These are phyloP conservation scores for Colletotrichum abscissum DNA, from an alignment of 2,329 filamentous ascomycete genomes.

Conservation along the genomic window DNA sequence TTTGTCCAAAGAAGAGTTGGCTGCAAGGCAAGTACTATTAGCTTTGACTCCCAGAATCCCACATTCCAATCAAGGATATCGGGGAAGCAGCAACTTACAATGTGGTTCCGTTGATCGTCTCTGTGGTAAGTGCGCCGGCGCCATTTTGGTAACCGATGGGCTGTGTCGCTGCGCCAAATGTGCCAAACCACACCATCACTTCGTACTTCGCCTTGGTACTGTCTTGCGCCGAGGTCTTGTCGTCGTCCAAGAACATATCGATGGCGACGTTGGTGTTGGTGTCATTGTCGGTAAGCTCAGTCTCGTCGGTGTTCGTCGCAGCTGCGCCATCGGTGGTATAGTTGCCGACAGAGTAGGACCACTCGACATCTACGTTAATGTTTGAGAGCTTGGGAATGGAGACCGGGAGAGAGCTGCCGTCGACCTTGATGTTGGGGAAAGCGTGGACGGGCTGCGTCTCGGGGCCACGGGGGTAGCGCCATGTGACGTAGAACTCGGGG, in stretches of 20 bases:
- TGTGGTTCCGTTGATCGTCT: constrained; percentile 51
- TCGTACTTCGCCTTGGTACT: constrained; percentile 58
- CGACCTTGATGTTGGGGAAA: constrained; percentile 64
- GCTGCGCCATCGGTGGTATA: constrained; percentile 39
- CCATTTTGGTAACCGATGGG: constrained; percentile 54
- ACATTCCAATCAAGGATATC: not conserved
- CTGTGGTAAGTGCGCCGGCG: constrained; percentile 45
- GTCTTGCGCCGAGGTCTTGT: constrained; percentile 52
- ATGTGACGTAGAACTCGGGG: constrained; percentile 63
- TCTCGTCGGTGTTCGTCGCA: constrained; percentile 45
- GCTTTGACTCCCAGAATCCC: not conserved
- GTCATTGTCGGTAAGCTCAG: constrained; percentile 45
- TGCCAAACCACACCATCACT: constrained; percentile 68
- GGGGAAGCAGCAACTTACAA: constrained; percentile 50
- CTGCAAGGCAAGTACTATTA: constrained; percentile 38
- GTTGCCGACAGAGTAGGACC: constrained; percentile 62
- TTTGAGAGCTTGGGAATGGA: constrained; percentile 50
- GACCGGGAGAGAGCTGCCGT: constrained; percentile 55
- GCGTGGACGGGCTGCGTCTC: constrained; percentile 61
- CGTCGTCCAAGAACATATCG: constrained; percentile 67
- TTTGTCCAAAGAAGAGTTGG: constrained; percentile 54
- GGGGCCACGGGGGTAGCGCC: constrained; percentile 59
- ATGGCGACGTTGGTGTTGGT: constrained; percentile 68
- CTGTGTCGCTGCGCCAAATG: constrained; percentile 57
- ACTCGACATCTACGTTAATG: constrained; percentile 58